These are phyloP conservation scores for Carallia brachiata DNA, from an alignment of 345 rosid species.

Conservation along the genomic window DNA sequence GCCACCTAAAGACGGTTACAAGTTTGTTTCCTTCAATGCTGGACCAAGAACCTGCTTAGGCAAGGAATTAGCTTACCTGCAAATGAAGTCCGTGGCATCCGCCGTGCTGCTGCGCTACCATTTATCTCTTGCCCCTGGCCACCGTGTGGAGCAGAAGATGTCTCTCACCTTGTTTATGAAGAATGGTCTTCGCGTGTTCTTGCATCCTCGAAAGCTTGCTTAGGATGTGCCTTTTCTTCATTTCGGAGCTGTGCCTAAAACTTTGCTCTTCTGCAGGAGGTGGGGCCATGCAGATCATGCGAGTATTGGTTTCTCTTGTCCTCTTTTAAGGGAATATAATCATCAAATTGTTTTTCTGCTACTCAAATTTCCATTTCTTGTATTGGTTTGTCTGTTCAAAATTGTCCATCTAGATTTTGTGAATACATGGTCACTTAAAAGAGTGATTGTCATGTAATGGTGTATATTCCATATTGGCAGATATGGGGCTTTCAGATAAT, in stretches of 20 bases:
- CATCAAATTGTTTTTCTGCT: constrained; percentile 18
- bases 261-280: not conserved
- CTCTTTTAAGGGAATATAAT: constrained; percentile 8
- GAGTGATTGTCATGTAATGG: constrained; percentile 20
- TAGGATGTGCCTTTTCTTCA: not conserved
- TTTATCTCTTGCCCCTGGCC: constrained; percentile 63
- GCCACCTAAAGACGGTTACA: constrained; percentile 74
- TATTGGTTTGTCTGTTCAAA: constrained; percentile 15
- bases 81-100: constrained; percentile 86
- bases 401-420: constrained; percentile 3
- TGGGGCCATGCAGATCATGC: not conserved
- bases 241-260: not conserved
- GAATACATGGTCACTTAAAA: constrained; percentile 7
- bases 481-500: constrained; percentile 24
- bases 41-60: constrained; percentile 95
- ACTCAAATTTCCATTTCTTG: constrained; percentile 20
- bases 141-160: constrained; percentile 91
- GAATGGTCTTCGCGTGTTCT: constrained; percentile 64
- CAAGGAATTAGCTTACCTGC: constrained; percentile 85
- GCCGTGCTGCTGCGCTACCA: constrained; percentile 82
- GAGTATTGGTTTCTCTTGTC: not conserved
- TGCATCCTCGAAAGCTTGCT: constrained; percentile 65
- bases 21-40: constrained; percentile 83
- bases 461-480: constrained; percentile 15
- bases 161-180: constrained; percentile 90